phyloP scores from a whole-genome alignment of 169 alveolate species.

The Plasmodium inui region DNA sequence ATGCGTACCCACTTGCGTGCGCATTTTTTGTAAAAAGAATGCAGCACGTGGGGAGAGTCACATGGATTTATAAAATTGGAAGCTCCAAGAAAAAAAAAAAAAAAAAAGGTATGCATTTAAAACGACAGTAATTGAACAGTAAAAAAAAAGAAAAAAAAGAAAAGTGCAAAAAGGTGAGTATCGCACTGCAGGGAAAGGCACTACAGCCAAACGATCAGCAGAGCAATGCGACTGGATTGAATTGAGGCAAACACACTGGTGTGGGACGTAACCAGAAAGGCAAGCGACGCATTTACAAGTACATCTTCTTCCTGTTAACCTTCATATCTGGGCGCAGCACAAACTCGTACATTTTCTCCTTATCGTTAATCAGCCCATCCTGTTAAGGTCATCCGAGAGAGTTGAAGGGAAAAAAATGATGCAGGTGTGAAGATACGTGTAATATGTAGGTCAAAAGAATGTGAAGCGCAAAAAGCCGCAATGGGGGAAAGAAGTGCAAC shows the following conservation, averaged over 20 bases:
- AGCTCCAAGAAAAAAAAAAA: background rate
- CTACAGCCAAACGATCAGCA: background rate
- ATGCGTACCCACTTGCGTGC: background rate
- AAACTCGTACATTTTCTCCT: constrained; percentile 91
- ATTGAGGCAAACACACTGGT: background rate
- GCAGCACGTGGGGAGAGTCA: background rate
- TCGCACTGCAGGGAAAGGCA: background rate
- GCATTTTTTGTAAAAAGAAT: background rate
- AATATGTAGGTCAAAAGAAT: constrained; percentile 84
- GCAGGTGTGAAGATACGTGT: constrained; percentile 92
- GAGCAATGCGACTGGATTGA: background rate
- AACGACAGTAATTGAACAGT: background rate
- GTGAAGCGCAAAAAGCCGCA: constrained; percentile 97
- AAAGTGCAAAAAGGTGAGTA: background rate
- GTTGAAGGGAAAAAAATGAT: constrained; percentile 72
- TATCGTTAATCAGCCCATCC: constrained; percentile 90
- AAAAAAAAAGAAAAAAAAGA: background rate
- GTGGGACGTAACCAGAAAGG: background rate
- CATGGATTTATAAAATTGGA: background rate
- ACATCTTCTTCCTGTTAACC: constrained; percentile 93
- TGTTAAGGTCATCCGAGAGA: constrained; percentile 4
- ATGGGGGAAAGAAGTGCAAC: constrained; percentile 90
- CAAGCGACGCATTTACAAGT: constrained; percentile 74
- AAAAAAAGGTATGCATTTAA: background rate
- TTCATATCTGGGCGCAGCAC: constrained; percentile 94